A percentile compares a stretch with the other conserved stretches of the same genome.
Conservation (phyloP, 257 asterid genomes). For the Craterostigma plantagineum region DNA sequence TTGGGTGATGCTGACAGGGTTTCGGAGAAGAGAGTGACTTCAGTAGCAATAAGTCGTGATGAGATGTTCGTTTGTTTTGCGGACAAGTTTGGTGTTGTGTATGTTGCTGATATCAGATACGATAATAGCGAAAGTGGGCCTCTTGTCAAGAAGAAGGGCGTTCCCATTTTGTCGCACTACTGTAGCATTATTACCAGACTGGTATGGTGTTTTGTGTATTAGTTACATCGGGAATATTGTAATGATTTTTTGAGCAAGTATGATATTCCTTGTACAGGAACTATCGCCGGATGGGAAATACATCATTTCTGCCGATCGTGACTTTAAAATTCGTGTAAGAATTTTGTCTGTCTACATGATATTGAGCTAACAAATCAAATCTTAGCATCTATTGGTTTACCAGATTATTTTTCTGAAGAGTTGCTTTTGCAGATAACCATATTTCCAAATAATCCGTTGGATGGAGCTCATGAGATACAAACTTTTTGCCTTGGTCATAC, state of each 20-base stretch:
- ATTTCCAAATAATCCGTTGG: slow-evolving; percentile 52
- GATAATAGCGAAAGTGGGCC: slow-evolving; percentile 13
- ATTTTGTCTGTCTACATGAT: no score
- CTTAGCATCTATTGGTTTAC: not conserved
- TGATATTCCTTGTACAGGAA: slow-evolving; percentile 31
- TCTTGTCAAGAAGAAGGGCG: slow-evolving; percentile 36
- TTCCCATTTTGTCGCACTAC: slow-evolving; percentile 77
- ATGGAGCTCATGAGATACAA: slow-evolving; percentile 82
- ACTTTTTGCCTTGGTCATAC: slow-evolving; percentile 93
- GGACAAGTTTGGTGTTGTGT: slow-evolving; percentile 83
- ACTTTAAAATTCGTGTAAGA: slow-evolving; percentile 85
- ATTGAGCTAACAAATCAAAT: no score
- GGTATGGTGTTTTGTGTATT: slow-evolving; percentile 23
- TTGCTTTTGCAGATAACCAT: slow-evolving; percentile 44
- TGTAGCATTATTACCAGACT: slow-evolving; percentile 92
- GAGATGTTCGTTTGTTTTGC: slow-evolving; percentile 60
- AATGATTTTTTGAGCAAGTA: not conserved
- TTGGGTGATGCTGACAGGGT: slow-evolving; percentile 24
- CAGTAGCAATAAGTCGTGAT: slow-evolving; percentile 57
- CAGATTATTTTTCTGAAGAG: slow-evolving; percentile 6
- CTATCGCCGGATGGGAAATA: slow-evolving; percentile 65
- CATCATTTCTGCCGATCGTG: slow-evolving; percentile 81
- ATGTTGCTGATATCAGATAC: slow-evolving; percentile 37
- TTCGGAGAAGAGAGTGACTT: slow-evolving; percentile 90
- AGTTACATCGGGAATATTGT: not conserved